Percentiles rank a stretch among this genome's conserved stretches.
Conservation (phyloP, 495 filamentous ascomycete genomes). For the Penicillium desertorum region DNA sequence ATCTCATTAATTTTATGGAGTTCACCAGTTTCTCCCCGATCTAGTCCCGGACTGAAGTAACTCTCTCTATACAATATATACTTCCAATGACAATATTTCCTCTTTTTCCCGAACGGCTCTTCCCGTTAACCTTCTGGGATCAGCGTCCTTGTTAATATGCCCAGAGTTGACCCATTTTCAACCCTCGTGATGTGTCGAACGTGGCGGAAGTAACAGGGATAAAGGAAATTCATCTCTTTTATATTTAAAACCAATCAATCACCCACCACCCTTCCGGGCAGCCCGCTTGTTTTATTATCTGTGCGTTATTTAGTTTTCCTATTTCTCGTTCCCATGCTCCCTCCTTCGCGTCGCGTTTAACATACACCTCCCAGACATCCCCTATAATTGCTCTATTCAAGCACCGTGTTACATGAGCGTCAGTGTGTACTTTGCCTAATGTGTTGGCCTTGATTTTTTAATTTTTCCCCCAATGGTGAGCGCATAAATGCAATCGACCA, state of each 20-base stretch:
- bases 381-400: slow-evolving; percentile 9
- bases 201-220: slow-evolving; percentile 24
- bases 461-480: neutral
- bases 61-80: no score
- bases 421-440: slow-evolving; percentile 13
- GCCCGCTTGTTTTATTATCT: slow-evolving; percentile 7
- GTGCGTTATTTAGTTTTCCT: slow-evolving; percentile 5
- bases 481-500: slow-evolving; percentile 25
- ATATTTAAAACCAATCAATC: slow-evolving; percentile 22
- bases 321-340: slow-evolving; percentile 1
- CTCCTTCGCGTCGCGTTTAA: neutral
- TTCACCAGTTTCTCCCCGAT: slow-evolving; percentile 20
- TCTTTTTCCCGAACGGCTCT: slow-evolving; percentile 14
- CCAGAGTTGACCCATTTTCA: slow-evolving; percentile 9
- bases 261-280: slow-evolving; percentile 14
- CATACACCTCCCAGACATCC: neutral
- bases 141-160: slow-evolving; percentile 19
- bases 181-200: slow-evolving; percentile 33
- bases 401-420: slow-evolving; percentile 20
- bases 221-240: slow-evolving; percentile 5
- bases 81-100: slow-evolving; percentile 20
- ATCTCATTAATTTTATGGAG: slow-evolving; percentile 21
- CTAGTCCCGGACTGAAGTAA: slow-evolving; percentile 9
- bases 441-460: slow-evolving; percentile 11
- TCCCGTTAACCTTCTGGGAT: slow-evolving; percentile 20